Evolutionary conservation across 2,329 filamentous ascomycete genomes (phyloP).

Genomic region (Monosporascus sp.): DNA sequence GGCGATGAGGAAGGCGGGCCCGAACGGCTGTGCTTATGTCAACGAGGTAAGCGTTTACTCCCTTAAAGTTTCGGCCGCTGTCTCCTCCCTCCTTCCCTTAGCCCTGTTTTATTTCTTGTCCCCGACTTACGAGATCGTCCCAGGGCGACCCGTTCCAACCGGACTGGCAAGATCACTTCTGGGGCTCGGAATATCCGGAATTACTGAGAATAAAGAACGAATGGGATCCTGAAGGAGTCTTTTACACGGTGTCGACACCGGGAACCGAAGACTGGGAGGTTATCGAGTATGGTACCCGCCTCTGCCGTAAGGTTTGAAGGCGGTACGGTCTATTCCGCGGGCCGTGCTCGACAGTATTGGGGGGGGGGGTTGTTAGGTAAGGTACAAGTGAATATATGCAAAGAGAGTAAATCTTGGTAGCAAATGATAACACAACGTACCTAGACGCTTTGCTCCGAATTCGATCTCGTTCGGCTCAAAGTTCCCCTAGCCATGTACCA

Average conservation of each 20-base stretch:
- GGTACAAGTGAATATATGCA: too few relatives aligned
- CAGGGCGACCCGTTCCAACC: constrained; percentile 29
- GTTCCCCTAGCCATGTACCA: too few relatives aligned
- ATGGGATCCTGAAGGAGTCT: constrained; percentile 26
- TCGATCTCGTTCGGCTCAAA: too few relatives aligned
- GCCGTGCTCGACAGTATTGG: not conserved
- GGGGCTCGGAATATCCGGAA: constrained; percentile 20
- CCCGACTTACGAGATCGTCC: not conserved
- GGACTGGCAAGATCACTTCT: constrained; percentile 26
- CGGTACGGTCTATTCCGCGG: not conserved
- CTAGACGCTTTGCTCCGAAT: too few relatives aligned
- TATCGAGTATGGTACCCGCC: constrained; percentile 23
- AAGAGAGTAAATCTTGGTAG: too few relatives aligned
- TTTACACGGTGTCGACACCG: constrained; percentile 20
- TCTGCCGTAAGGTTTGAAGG: constrained; percentile 12
- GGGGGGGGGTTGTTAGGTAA: too few relatives aligned
- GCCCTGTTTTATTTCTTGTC: not conserved
- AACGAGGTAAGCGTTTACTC: constrained; percentile 32
- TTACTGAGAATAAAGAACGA: constrained; percentile 21
- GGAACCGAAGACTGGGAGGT: constrained; percentile 25
- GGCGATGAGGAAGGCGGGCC: constrained; percentile 32
- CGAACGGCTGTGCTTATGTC: constrained; percentile 37
- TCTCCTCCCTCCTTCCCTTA: not conserved
- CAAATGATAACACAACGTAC: too few relatives aligned
- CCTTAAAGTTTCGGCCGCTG: not conserved